phyloP scores from a whole-genome alignment of 2,329 filamentous ascomycete genomes.

The Lecanoromycetidae sp. region DNA sequence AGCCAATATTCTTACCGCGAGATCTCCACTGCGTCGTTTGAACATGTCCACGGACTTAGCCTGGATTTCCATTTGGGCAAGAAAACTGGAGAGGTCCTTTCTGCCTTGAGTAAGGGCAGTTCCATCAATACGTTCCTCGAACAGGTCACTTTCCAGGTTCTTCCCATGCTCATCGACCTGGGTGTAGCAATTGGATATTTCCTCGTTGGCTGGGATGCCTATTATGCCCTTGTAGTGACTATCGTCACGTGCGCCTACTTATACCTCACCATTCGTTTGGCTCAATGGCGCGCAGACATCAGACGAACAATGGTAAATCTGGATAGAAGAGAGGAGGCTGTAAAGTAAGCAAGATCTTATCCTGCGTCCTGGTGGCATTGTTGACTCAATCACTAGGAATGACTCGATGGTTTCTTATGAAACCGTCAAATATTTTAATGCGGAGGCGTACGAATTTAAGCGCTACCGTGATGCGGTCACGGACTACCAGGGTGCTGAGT shows the following conservation, averaged over 20 bases:
- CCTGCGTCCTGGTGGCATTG: background rate
- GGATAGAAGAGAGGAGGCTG: constrained; percentile 86
- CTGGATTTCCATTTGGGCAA: constrained; percentile 95
- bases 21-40: constrained; percentile 86
- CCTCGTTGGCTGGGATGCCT: constrained; percentile 64
- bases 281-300: constrained; percentile 81
- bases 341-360: constrained; percentile 53
- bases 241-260: constrained; percentile 93
- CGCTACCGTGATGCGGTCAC: constrained; percentile 60
- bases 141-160: constrained; percentile 88
- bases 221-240: constrained; percentile 80
- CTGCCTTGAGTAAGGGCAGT: constrained; percentile 87
- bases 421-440: constrained; percentile 84
- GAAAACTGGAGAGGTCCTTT: constrained; percentile 89
- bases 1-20: constrained; percentile 94
- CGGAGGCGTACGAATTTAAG: constrained; percentile 64
- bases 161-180: constrained; percentile 89
- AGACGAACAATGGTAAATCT: constrained; percentile 90
- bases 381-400: constrained; percentile 41
- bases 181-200: constrained; percentile 76
- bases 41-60: constrained; percentile 90
- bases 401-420: constrained; percentile 99
- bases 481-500: constrained; percentile 62
- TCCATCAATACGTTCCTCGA: constrained; percentile 95
- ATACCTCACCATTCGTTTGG: constrained; percentile 92